Base-by-base conservation (phyloP, 2,329 filamentous ascomycete species). In the Botrytis elliptica region DNA sequence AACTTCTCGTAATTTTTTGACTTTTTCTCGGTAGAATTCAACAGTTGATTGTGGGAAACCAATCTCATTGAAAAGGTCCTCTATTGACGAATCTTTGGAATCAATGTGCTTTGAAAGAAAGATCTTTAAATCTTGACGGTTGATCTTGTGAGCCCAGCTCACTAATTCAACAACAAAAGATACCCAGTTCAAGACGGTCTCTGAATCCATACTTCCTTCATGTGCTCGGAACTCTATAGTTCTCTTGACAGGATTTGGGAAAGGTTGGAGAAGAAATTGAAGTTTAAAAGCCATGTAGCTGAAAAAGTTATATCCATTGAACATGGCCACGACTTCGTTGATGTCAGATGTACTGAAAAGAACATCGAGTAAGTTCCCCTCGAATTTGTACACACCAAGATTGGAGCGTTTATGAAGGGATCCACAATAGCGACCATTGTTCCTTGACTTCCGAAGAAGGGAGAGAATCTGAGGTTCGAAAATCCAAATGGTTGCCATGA, bases 401-500 rank as follows among this genome's bases (percentile, higher is more conserved):
- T 20, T 12, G 33, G 71, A 72, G 38, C 5, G 4, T 14, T 14
- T 8, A 18, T 33, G 29, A 12, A 71, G 46, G 25, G 33, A 8
- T 10, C 22, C 3, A 38, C 66, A 70, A 29, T n/a, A 65, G 20
- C 0, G 3, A 38, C 29, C 29, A 38, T 2, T 71, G 5, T 18
- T n/a, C 66, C 25, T 29, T 46, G 73, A 55, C 20, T 7, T 38
- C 1, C 76, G 73, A 62, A 81, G 78, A 6, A 82, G 44, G 14
- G 40, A 55, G 38, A 79, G 75, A n/a, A 81, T 77, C 22, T 75
- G 75, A 4, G 73, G 65, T 68, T 82, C 81, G 70, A 80, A 79
- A 10, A 77, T 76, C 65, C 77, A 76, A 22, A 77, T 68, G 25
- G 79, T 68, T 6, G 77, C 76, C 46, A 80, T 42, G 18, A 82